phyloP scores from a whole-genome alignment of 1,139 yeast genomes.

The Martiniozyma asiatica region DNA sequence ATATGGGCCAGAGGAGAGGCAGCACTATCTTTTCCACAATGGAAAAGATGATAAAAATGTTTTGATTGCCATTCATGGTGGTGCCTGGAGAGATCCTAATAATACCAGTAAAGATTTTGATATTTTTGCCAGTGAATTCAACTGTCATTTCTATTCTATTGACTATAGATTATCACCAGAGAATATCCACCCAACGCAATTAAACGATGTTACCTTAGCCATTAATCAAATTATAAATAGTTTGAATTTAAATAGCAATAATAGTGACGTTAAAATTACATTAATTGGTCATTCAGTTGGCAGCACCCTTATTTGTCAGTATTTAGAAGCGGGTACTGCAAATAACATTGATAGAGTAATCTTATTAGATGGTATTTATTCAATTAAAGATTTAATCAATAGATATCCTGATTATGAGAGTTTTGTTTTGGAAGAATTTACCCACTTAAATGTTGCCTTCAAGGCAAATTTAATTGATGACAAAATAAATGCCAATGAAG shows the following conservation, averaged over 20 bases:
- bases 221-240: conserved; percentile 23
- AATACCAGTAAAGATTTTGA: conserved; percentile 50
- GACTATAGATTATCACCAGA: conserved; percentile 64
- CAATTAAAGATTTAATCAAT: conserved; percentile 26
- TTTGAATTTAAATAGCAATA: conserved; percentile 7
- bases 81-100: conserved; percentile 73
- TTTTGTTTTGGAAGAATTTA: conserved; percentile 36
- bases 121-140: conserved; percentile 21
- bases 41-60: too few species aligned
- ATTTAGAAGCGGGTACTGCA: conserved; percentile 23
- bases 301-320: conserved; percentile 55
- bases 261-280: conserved; percentile 18
- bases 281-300: conserved; percentile 79
- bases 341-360: conserved; percentile 18
- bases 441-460: conserved; percentile 13
- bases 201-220: conserved; percentile 42
- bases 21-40: too few species aligned
- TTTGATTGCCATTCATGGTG: conserved; percentile 61
- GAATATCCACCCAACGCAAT: conserved; percentile 48
- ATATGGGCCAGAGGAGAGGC: too few species aligned
- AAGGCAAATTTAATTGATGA: conserved; percentile 9
- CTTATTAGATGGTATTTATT: conserved; percentile 42
- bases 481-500: background rate
- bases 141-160: conserved; percentile 27
- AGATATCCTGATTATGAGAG: conserved; percentile 34